Evolutionary conservation across 2,329 filamentous ascomycete genomes (phyloP).

Genomic region (Alternaria panax): DNA sequence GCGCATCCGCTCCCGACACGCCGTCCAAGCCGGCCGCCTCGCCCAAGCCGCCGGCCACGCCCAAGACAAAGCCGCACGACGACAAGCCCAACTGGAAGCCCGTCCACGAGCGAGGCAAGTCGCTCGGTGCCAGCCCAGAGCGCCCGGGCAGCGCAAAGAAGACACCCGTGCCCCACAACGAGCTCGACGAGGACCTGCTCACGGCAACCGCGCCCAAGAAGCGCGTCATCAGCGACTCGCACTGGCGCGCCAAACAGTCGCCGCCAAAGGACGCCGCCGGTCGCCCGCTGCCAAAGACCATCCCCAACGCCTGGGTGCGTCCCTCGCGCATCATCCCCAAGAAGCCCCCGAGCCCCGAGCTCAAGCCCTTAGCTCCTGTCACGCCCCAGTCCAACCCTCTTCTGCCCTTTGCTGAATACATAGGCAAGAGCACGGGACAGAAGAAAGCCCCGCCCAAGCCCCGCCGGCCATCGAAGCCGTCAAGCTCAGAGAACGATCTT

Average conservation of each 20-base stretch:
- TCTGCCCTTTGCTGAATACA: constrained; percentile 33
- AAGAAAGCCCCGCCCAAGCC: constrained; percentile 31
- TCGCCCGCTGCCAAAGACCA: constrained; percentile 44
- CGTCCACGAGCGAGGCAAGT: constrained; percentile 31
- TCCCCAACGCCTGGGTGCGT: constrained; percentile 50
- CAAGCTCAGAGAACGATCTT: constrained; percentile 41
- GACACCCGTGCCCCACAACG: constrained; percentile 41
- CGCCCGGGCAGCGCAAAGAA: constrained; percentile 44
- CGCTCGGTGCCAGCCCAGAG: constrained; percentile 36
- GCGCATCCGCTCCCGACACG: constrained; percentile 2
- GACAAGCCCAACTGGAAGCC: constrained; percentile 41
- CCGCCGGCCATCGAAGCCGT: constrained; percentile 40
- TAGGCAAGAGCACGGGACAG: constrained; percentile 38
- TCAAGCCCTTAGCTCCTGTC: constrained; percentile 16
- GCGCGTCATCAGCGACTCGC: constrained; percentile 89
- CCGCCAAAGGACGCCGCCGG: constrained; percentile 41
- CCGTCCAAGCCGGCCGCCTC: constrained; percentile 11
- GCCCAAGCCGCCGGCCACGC: constrained; percentile 31
- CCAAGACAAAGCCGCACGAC: constrained; percentile 33
- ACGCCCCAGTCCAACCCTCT: constrained; percentile 26
- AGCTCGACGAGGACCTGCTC: constrained; percentile 55
- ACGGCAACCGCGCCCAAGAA: constrained; percentile 78
- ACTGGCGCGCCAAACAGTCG: constrained; percentile 72
- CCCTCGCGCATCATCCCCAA: constrained; percentile 40
- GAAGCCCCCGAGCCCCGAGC: constrained; percentile 20